These are phyloP conservation scores for Zymoseptoria brevis DNA, from an alignment of 2,329 filamentous ascomycete species.

Conservation along the genomic window DNA sequence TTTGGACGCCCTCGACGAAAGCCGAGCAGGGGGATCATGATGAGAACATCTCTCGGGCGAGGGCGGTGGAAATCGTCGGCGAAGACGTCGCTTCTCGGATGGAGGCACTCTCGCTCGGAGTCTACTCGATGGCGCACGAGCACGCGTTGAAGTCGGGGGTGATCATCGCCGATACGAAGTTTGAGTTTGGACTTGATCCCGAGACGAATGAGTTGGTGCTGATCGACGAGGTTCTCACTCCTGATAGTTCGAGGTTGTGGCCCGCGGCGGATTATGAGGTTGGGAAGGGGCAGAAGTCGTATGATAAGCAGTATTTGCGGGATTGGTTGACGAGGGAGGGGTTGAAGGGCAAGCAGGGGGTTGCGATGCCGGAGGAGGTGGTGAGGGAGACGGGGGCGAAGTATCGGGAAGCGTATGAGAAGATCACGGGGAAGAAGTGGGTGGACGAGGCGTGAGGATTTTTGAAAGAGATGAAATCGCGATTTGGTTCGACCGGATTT, in stretches of 20 bases:
- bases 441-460: background rate
- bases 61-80: constrained; percentile 56
- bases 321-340: constrained; percentile 72
- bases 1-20: constrained; percentile 81
- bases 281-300: constrained; percentile 70
- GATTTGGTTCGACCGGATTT: too few species aligned
- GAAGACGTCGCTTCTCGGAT: constrained; percentile 56
- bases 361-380: constrained; percentile 65
- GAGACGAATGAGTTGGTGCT: constrained; percentile 61
- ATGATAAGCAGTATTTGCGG: constrained; percentile 68
- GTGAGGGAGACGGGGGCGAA: constrained; percentile 59
- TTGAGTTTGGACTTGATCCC: constrained; percentile 61
- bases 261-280: constrained; percentile 62
- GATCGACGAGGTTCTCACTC: constrained; percentile 79
- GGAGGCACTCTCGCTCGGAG: constrained; percentile 54
- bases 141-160: constrained; percentile 61
- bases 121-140: constrained; percentile 56
- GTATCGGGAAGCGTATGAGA: constrained; percentile 69
- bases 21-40: constrained; percentile 71
- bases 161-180: constrained; percentile 71
- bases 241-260: constrained; percentile 75
- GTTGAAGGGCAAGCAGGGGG: constrained; percentile 65
- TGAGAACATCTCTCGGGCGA: constrained; percentile 72
- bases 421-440: constrained; percentile 35
- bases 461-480: too few species aligned